Percentiles rank a stretch among this genome's conserved stretches.
phyloP scores from a whole-genome alignment of 2,329 filamentous ascomycete genomes.

The Ceratocystis cubensis region DNA sequence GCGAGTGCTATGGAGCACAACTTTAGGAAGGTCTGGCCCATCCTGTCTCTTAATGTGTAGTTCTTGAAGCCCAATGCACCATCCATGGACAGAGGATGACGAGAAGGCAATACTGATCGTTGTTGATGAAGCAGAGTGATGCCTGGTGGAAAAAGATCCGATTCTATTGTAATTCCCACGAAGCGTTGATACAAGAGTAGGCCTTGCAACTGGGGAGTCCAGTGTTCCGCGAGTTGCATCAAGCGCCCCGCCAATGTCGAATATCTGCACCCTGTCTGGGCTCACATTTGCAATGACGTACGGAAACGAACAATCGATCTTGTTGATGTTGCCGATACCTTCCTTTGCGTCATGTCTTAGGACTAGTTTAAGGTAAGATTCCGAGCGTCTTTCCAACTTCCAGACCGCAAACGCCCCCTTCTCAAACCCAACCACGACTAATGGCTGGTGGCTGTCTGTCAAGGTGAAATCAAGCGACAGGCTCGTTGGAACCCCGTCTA shows the following conservation, averaged over 20 bases:
- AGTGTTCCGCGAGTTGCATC: neutral
- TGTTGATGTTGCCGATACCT: neutral
- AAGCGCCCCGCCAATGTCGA: neutral
- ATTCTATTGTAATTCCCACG: neutral
- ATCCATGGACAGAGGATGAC: slow-evolving; percentile 64
- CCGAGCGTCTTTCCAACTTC: neutral
- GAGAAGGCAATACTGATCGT: slow-evolving; percentile 82
- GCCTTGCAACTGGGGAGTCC: neutral
- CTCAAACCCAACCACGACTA: neutral
- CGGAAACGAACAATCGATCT: neutral
- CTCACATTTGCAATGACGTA: neutral
- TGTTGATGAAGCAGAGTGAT: slow-evolving; percentile 42
- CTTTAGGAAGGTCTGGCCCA: neutral
- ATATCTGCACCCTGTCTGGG: neutral
- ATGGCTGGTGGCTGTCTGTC: neutral
- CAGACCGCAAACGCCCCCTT: neutral
- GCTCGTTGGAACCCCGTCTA: neutral
- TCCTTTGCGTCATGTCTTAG: neutral
- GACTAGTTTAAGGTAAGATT: neutral
- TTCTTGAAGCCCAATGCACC: slow-evolving; percentile 88
- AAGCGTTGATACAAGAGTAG: neutral
- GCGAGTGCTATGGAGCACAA: neutral
- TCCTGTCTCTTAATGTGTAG: slow-evolving; percentile 44
- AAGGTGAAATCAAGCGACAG: neutral
- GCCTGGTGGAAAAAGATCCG: neutral